These are phyloP conservation scores for Suillus sp. DNA, from an alignment of 768 basidiomycete species.

Conservation along the genomic window DNA sequence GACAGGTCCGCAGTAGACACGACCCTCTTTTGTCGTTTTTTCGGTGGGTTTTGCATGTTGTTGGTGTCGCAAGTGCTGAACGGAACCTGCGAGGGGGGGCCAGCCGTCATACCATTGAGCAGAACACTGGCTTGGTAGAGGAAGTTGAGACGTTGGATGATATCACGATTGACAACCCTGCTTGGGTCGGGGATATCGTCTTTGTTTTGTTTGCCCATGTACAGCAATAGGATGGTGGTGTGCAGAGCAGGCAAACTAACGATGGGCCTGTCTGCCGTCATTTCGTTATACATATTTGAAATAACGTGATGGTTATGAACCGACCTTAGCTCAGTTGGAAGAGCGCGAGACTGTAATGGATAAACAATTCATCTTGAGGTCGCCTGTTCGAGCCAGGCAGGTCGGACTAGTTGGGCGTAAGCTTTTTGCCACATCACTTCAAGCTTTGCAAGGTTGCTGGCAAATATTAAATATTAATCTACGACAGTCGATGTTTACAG, in stretches of 20 bases:
- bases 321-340: slow-evolving; percentile 49
- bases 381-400: slow-evolving; percentile 48
- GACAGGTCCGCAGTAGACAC: slow-evolving; percentile 54
- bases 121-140: slow-evolving; percentile 81
- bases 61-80: slow-evolving; percentile 4
- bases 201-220: slow-evolving; percentile 72
- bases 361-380: slow-evolving; percentile 40
- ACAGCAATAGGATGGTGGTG: too few relatives aligned
- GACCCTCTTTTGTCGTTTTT: slow-evolving; percentile 31
- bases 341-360: slow-evolving; percentile 50
- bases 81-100: slow-evolving; percentile 11
- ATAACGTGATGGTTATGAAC: background rate
- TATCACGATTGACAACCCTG: slow-evolving; percentile 67
- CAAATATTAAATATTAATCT: background rate
- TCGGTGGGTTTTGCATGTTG: slow-evolving; percentile 11
- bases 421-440: background rate
- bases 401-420: slow-evolving; percentile 27
- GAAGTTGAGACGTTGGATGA: slow-evolving; percentile 83
- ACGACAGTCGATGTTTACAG: background rate
- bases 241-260: too few relatives aligned
- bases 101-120: slow-evolving; percentile 43
- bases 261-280: slow-evolving; percentile 1
- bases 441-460: background rate
- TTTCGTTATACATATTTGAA: background rate
- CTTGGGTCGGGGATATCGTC: slow-evolving; percentile 58